These are phyloP conservation scores for Venturia nashicola DNA, from an alignment of 2,329 filamentous ascomycete species.

Conservation along the genomic window DNA sequence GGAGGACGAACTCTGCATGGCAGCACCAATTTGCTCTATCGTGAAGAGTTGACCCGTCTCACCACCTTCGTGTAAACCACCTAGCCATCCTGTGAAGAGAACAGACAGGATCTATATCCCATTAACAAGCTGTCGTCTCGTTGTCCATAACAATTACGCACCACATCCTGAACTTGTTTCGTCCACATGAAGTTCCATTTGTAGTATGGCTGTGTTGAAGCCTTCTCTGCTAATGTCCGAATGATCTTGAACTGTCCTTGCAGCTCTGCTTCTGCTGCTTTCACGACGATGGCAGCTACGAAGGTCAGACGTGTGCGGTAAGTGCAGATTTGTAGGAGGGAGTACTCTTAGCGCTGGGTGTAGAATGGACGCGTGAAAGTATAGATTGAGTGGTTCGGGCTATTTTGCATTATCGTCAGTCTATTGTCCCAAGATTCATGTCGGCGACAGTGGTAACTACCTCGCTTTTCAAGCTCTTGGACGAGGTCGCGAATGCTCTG, in stretches of 20 bases:
- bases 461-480: constrained; percentile 68
- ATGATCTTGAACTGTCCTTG: constrained; percentile 60
- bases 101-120: constrained; percentile 40
- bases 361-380: constrained; percentile 82
- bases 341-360: constrained; percentile 50
- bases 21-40: constrained; percentile 72
- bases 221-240: constrained; percentile 55
- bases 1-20: constrained; percentile 53
- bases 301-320: constrained; percentile 11
- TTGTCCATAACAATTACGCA: constrained; percentile 26
- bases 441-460: constrained; percentile 22
- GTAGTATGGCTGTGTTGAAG: constrained; percentile 89
- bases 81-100: constrained; percentile 62
- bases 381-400: constrained; percentile 70
- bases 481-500: constrained; percentile 68
- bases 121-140: constrained; percentile 3
- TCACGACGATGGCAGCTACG: constrained; percentile 55
- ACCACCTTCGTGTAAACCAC: constrained; percentile 49
- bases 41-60: constrained; percentile 59
- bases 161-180: constrained; percentile 68
- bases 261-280: constrained; percentile 58
- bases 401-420: constrained; percentile 15
- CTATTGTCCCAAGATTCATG: background rate
- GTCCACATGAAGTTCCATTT: constrained; percentile 91
- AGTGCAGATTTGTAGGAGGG: constrained; percentile 10